Conservation (phyloP, 75 land plant species). For the Adiantum capillusveneris region DNA sequence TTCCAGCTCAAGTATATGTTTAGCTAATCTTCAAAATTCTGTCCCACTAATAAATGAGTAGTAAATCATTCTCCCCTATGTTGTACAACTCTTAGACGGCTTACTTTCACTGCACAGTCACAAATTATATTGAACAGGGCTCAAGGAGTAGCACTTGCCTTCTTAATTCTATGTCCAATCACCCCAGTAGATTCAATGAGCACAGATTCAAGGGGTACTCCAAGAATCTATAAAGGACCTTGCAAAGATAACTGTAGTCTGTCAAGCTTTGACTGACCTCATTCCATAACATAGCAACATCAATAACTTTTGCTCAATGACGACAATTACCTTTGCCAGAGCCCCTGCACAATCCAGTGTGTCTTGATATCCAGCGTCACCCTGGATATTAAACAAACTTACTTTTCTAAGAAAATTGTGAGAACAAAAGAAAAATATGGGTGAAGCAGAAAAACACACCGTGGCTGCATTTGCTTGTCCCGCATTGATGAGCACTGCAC, state of each 20-base stretch:
- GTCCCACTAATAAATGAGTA: no score
- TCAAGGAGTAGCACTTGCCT: constrained; percentile 39
- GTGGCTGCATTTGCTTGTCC: constrained; percentile 99
- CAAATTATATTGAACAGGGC: not conserved
- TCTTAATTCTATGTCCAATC: constrained; percentile 93
- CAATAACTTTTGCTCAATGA: not conserved
- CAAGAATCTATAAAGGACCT: constrained; percentile 66
- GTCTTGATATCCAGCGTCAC: constrained; percentile 97
- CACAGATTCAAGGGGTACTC: constrained; percentile 44
- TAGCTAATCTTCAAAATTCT: no score
- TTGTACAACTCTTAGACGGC: no score
- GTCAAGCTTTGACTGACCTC: no score
- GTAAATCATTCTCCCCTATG: no score
- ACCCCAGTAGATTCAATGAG: constrained; percentile 94
- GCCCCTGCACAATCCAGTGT: constrained; percentile 69
- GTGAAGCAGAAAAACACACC: constrained; percentile 25
- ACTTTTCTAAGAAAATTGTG: not conserved
- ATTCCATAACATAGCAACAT: no score
- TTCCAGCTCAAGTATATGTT: no score
- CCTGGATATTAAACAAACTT: constrained; percentile 35
- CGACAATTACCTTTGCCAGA: constrained; percentile 53
- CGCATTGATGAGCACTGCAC: constrained; percentile 94
- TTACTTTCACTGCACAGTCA: not conserved
- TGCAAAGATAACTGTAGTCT: no score
- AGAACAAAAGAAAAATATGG: no score